These are phyloP conservation scores for Saxophila tyrrhenica DNA, from an alignment of 495 filamentous ascomycete genomes.

Conservation along the genomic window DNA sequence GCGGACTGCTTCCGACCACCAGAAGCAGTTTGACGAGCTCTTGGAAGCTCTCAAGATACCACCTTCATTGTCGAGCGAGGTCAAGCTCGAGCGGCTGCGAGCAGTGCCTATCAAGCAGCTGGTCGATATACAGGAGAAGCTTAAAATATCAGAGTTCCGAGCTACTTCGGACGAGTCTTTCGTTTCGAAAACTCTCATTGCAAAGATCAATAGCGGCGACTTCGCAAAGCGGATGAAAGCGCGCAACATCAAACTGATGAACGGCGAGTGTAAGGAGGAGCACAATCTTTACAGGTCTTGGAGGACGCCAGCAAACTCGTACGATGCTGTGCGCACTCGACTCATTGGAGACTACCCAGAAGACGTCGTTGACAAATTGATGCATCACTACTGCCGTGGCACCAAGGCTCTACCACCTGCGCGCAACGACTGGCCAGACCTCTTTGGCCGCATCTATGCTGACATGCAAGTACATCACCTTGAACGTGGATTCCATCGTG, in stretches of 20 bases:
- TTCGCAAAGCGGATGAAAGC: constrained; percentile 34
- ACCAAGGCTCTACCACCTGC: constrained; percentile 19
- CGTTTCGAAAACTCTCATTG: constrained; percentile 36
- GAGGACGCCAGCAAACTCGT: constrained; percentile 28
- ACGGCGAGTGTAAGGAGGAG: constrained; percentile 47
- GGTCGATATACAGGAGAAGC: constrained; percentile 30
- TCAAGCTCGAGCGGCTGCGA: constrained; percentile 40
- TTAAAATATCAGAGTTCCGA: constrained; percentile 43
- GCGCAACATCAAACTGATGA: constrained; percentile 39
- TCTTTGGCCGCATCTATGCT: constrained; percentile 46
- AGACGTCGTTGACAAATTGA: constrained; percentile 32
- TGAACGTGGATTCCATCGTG: constrained; percentile 26
- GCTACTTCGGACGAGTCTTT: constrained; percentile 41
- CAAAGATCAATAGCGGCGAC: constrained; percentile 37
- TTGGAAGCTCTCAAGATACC: constrained; percentile 39
- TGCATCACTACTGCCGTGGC: constrained; percentile 34
- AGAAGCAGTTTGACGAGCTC: constrained; percentile 46
- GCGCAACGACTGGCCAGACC: constrained; percentile 38
- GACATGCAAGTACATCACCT: constrained; percentile 43
- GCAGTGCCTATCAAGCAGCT: constrained; percentile 29
- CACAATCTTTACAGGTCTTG: constrained; percentile 39
- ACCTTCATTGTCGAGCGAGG: constrained; percentile 25
- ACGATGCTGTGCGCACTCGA: constrained; percentile 31
- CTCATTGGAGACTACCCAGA: constrained; percentile 44
- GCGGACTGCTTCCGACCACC: constrained; percentile 35